A percentile compares a stretch with the other conserved stretches of the same genome.
Conservation (phyloP, 768 basidiomycete genomes). For the Pulveroboletus frians region DNA sequence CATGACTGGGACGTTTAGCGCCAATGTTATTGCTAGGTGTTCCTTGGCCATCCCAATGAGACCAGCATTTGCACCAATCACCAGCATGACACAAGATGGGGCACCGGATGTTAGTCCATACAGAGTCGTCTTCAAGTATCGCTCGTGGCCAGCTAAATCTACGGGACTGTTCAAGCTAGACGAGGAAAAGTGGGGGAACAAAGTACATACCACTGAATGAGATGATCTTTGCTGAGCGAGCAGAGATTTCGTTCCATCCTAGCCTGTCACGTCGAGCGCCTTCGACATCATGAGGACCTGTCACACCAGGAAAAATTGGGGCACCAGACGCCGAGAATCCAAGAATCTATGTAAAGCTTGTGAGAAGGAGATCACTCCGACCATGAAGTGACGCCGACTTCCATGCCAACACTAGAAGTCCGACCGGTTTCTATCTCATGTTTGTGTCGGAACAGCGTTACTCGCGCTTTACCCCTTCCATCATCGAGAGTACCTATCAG, state of each 20-base stretch:
- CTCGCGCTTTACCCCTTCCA: slow-evolving; percentile 75
- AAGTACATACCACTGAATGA: slow-evolving; percentile 72
- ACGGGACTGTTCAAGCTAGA: not conserved
- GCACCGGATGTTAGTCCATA: slow-evolving; percentile 94
- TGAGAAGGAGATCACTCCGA: not conserved
- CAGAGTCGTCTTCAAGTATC: slow-evolving; percentile 87
- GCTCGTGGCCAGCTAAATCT: slow-evolving; percentile 96
- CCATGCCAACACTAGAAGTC: slow-evolving; percentile 95
- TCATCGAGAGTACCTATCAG: slow-evolving; percentile 68
- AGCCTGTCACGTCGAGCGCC: slow-evolving; percentile 77
- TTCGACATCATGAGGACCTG: slow-evolving; percentile 54
- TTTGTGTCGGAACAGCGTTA: slow-evolving; percentile 91
- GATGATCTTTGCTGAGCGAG: slow-evolving; percentile 85
- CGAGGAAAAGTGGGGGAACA: not conserved
- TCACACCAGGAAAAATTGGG: slow-evolving; percentile 70
- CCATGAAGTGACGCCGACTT: slow-evolving; percentile 49
- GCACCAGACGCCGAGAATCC: slow-evolving; percentile 76
- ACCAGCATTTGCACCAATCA: slow-evolving; percentile 94
- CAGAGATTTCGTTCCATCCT: slow-evolving; percentile 93
- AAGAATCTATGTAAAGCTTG: slow-evolving; percentile 54
- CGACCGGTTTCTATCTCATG: slow-evolving; percentile 96
- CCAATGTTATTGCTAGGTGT: slow-evolving; percentile 91
- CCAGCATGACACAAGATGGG: slow-evolving; percentile 86
- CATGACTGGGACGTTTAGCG: slow-evolving; percentile 87
- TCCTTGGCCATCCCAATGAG: slow-evolving; percentile 93